Base-by-base conservation (phyloP, 2,329 filamentous ascomycete species). In the Fusarium sp. region DNA sequence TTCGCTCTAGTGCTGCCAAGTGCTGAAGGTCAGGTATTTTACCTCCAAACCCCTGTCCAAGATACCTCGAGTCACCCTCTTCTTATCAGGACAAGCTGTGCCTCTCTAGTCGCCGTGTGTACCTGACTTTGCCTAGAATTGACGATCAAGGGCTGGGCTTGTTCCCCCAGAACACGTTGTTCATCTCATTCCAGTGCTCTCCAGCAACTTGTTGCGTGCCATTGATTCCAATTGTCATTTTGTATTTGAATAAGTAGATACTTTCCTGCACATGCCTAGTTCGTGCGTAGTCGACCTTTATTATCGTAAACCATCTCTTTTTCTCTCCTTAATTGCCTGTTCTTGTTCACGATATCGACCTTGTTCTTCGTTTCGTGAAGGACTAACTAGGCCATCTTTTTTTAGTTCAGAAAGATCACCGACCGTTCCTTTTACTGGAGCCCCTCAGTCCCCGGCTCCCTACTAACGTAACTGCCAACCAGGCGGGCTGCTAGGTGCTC, bases 131-230 rank as follows among this genome's bases (percentile, higher is more conserved):
- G 39, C 36, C 56, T 42, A 67, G 39, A 54, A 56, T 59, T 36
- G 74, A 66, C 58, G 67, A 76, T 74, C 74, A 68, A 61, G 51
- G 74, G 41, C 70, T 69, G 48, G 74, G 59, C 72, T 66, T 57
- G 58, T 58, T 58, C 54, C 54, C 24, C 67, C 63, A 58, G 70
- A 70, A 73, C 70, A 71, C 66, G 68, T 71, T 73, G 70, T 71
- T 71, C 70, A 71, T 68, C 66, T 61, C 70, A 71, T 72, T 73
- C 70, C 70, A 57, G 38, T 56, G 33, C 60, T 30, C 53, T 61
- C 28, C 28, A 41, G 31, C 65, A 65, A 65, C 58, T 51, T 33
- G 45, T 41, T 65, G 28, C 36, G 31, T 63, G 59, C 59, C 45
- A 58, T 18, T 28, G 33, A 63, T 48, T 39, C 20, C 48, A 58